Base-by-base conservation (phyloP, 345 rosid species). In the Eucalyptus marginata region DNA sequence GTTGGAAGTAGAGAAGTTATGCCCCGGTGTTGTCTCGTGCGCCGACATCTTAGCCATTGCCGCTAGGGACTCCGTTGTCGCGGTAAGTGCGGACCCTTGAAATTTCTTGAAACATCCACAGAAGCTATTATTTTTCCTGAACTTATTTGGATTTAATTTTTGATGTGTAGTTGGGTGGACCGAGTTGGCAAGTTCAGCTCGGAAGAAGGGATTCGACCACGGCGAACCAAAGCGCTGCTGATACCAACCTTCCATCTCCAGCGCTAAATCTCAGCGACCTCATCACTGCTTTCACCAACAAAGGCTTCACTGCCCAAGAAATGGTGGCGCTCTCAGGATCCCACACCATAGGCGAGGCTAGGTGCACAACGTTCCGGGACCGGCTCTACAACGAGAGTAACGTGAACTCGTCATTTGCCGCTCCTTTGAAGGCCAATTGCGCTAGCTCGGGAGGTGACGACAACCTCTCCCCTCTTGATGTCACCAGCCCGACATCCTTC, bases 301-400 rank as follows among this genome's bases (percentile, higher is more conserved):
- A 89, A 51, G 86, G 90, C 36, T 54, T 89, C 86, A 86, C 56
- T n/a, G 52, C 86, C 52, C 20, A 81, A 58, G 90, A 87, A 58
- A 87, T 62, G 87, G 87, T 87, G n/a, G 76, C 86, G 4, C 91
- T 89, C 58, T 89, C 58, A 33, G 86, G 94, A 10, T 92, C 94
- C 0, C 96, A 94, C 89, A 94, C 95, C 27, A 91, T 94, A 31
- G 96, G 95, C 33, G 87, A 90, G 87, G 94, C 95, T 9, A 91
- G 91, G 86, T 95, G 97, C 49, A 3, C 20, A 22, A 49, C 81
- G 2, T 95, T 95, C 62, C 90, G 93, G 36, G 33, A 25, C 33
- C 90, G 94, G 29, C 91, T 94, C n/a, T 94, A 95, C 93, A 93
- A 91, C 8, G 93, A 90, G 81, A 93, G 84, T 49, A 92, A 93